Percentiles rank a stretch among this genome's conserved stretches.
Conservation (phyloP, 192 early-diverging fungal genomes). For the Lobosporangium transversale region DNA sequence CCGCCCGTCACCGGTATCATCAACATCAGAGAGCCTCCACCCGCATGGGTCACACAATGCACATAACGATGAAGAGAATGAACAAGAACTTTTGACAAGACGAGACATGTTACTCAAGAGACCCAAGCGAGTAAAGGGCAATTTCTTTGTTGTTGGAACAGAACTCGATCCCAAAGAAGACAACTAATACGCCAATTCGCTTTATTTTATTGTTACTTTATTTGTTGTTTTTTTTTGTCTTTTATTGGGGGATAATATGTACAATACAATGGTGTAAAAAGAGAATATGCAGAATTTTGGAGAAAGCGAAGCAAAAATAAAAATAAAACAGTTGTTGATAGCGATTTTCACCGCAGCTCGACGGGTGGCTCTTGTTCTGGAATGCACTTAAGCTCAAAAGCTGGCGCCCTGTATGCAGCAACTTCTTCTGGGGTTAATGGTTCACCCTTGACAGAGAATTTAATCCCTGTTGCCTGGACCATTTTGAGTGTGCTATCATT, state of each 20-base stretch:
- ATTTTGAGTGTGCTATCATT: constrained; percentile 23
- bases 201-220: too few species aligned
- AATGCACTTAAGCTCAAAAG: constrained; percentile 47
- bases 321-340: too few species aligned
- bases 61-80: not conserved
- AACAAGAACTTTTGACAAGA: constrained; percentile 3
- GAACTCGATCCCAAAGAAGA: constrained; percentile 22
- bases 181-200: too few species aligned
- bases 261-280: not conserved
- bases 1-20: not conserved
- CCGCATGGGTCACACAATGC: too few species aligned
- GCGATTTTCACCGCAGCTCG: constrained; percentile 52
- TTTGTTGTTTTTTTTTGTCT: too few species aligned
- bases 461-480: constrained; percentile 21
- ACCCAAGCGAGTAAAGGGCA: constrained; percentile 30
- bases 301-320: too few species aligned
- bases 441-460: constrained; percentile 19
- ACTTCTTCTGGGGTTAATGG: constrained; percentile 37
- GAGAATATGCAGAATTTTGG: not conserved
- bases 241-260: too few species aligned
- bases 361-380: constrained; percentile 59
- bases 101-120: constrained; percentile 19
- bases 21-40: not conserved
- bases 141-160: constrained; percentile 42
- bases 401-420: constrained; percentile 43